Percentiles rank a stretch among this genome's conserved stretches.
These are phyloP conservation scores for Aspergillus eucalypticola DNA, from an alignment of 2,329 filamentous ascomycete genomes.

Conservation along the genomic window DNA sequence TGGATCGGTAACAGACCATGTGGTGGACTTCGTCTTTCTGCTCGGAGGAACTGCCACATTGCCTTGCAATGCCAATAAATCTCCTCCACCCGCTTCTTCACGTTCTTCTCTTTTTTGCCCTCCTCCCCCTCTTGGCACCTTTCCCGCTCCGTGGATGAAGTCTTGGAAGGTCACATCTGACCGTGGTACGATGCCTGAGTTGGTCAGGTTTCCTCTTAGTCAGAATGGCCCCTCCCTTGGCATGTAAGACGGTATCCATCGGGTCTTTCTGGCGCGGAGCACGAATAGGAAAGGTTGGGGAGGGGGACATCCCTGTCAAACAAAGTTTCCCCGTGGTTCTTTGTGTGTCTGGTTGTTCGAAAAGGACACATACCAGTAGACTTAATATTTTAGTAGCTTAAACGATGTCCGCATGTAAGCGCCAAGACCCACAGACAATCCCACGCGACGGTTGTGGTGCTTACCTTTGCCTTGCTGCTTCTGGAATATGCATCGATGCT, in stretches of 20 bases:
- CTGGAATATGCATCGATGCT: neutral
- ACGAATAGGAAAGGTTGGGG: neutral
- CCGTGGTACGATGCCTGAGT: neutral
- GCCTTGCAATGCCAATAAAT: neutral
- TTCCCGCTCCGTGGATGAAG: slow-evolving; percentile 12
- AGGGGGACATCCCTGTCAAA: neutral
- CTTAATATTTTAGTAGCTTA: too few relatives aligned
- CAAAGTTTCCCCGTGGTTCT: neutral
- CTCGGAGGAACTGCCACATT: neutral
- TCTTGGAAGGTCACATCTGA: slow-evolving; percentile 2
- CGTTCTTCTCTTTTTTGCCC: neutral
- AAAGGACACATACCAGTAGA: neutral
- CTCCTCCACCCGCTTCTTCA: neutral
- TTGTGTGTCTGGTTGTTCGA: neutral
- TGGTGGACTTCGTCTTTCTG: neutral
- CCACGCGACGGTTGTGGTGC: neutral
- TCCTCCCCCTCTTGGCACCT: slow-evolving; percentile 6
- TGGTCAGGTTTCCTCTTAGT: neutral
- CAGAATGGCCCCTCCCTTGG: neutral
- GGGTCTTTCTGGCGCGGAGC: neutral
- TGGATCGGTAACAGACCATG: neutral
- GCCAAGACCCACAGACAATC: neutral
- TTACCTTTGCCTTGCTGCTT: neutral
- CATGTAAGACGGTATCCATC: neutral
- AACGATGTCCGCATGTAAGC: neutral